A percentile compares a stretch with the other conserved stretches of the same genome.
Evolutionary conservation across 805 yeast species (phyloP).

Genomic region (Teunomyces gatunensis): DNA sequence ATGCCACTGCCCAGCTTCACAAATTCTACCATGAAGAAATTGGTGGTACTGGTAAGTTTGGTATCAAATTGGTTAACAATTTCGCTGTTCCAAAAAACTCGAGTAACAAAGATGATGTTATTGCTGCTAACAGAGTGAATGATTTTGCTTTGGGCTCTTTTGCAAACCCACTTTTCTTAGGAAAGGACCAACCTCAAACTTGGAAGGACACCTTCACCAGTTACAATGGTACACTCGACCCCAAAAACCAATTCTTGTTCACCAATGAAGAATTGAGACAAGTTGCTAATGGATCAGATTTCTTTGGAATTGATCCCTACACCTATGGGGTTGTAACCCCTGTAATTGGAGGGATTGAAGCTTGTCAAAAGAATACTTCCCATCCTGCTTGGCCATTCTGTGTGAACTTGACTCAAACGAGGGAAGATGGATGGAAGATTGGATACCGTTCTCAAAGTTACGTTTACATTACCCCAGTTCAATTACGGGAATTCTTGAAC

Average conservation of each 20-base stretch:
- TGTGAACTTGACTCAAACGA: slow-evolving; percentile 14
- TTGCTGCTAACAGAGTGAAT: slow-evolving; percentile 24
- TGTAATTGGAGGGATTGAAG: slow-evolving; percentile 20
- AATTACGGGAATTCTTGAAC: slow-evolving; percentile 24
- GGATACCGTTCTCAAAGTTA: slow-evolving; percentile 21
- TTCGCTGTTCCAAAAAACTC: slow-evolving; percentile 26
- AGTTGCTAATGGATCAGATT: slow-evolving; percentile 24
- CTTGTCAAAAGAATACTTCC: slow-evolving; percentile 18
- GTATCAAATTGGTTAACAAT: slow-evolving; percentile 25
- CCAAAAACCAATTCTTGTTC: slow-evolving; percentile 12
- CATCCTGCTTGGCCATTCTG: slow-evolving; percentile 25
- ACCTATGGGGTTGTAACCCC: slow-evolving; percentile 20
- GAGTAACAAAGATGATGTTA: slow-evolving; percentile 17
- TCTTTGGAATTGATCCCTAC: slow-evolving; percentile 32
- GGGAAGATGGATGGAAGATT: slow-evolving; percentile 16
- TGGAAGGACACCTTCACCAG: slow-evolving; percentile 16
- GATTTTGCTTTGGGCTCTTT: slow-evolving; percentile 24
- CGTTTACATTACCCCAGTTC: slow-evolving; percentile 22
- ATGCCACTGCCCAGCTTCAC: slow-evolving; percentile 22
- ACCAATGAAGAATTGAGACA: slow-evolving; percentile 22
- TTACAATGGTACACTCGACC: slow-evolving; percentile 9
- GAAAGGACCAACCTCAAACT: slow-evolving; percentile 26
- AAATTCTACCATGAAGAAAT: slow-evolving; percentile 21
- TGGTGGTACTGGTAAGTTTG: slow-evolving; percentile 21
- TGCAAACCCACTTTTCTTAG: slow-evolving; percentile 29